These are phyloP conservation scores for Fraxinus platypoda DNA, from an alignment of 305 asterid genomes.

Conservation along the genomic window DNA sequence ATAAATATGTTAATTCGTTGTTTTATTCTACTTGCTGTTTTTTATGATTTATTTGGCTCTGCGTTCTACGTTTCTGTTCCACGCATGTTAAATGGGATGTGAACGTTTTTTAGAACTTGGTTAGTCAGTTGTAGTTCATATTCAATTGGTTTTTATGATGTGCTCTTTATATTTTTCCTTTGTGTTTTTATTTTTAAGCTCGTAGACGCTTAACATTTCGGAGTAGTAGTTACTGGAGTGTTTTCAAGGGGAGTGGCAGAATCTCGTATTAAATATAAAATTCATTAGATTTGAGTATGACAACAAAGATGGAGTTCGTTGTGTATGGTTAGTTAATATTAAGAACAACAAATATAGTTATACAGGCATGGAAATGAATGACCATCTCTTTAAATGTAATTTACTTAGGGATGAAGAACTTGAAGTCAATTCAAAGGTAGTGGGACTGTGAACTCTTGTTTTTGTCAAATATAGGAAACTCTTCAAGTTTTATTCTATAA, in stretches of 20 bases:
- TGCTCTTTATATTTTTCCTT: conserved; percentile 9
- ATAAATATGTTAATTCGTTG: not conserved
- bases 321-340: not conserved
- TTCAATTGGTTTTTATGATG: not conserved
- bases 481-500: not conserved
- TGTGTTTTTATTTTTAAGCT: not conserved
- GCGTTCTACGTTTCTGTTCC: not conserved
- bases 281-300: not conserved
- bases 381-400: not conserved
- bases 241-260: not conserved
- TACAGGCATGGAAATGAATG: not conserved
- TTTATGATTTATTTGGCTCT: not conserved
- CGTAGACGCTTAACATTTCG: not conserved
- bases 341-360: not conserved
- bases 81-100: not conserved
- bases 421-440: not conserved
- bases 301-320: not conserved
- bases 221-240: not conserved
- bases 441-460: not conserved
- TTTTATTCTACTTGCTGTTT: not conserved
- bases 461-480: not conserved
- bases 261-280: not conserved
- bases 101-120: not conserved
- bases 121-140: not conserved
- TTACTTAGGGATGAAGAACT: not conserved